Percentiles rank a stretch among this genome's conserved stretches.
These are phyloP conservation scores for Yueomyces sinensis DNA, from an alignment of 805 yeast species.

Conservation along the genomic window DNA sequence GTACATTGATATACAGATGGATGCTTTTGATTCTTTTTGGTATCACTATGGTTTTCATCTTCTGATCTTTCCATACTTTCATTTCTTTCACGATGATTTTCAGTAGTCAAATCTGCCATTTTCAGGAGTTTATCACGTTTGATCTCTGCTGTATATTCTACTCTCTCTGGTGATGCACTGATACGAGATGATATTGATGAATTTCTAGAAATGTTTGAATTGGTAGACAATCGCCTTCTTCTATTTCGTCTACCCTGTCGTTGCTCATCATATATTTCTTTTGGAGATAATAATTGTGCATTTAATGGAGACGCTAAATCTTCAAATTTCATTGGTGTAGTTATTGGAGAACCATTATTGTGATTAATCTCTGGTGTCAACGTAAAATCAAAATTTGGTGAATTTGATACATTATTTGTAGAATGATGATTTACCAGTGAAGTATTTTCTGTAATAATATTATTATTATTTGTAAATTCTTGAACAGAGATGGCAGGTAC, in stretches of 20 bases:
- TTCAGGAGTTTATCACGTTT: constrained; percentile 19
- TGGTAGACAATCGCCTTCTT: constrained; percentile 9
- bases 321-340: too few species aligned
- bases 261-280: constrained; percentile 10
- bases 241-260: constrained; percentile 17
- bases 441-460: too few species aligned
- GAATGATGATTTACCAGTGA: too few species aligned
- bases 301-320: too few species aligned
- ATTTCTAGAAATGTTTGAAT: constrained; percentile 7
- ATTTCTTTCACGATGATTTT: too few species aligned
- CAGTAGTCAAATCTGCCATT: constrained; percentile 14
- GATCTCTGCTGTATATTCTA: constrained; percentile 18
- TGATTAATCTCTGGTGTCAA: too few species aligned
- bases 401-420: too few species aligned
- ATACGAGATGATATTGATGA: constrained; percentile 8
- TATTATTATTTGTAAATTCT: constrained; percentile 13
- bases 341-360: too few species aligned
- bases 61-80: neutral
- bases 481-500: constrained; percentile 9
- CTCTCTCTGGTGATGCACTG: constrained; percentile 15
- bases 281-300: too few species aligned
- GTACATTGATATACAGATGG: constrained; percentile 44
- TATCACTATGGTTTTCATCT: too few species aligned
- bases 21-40: constrained; percentile 15
- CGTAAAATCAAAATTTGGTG: too few species aligned